Base-by-base conservation (phyloP, 768 basidiomycete species). In the Sistotremastrum niveocremeum region DNA sequence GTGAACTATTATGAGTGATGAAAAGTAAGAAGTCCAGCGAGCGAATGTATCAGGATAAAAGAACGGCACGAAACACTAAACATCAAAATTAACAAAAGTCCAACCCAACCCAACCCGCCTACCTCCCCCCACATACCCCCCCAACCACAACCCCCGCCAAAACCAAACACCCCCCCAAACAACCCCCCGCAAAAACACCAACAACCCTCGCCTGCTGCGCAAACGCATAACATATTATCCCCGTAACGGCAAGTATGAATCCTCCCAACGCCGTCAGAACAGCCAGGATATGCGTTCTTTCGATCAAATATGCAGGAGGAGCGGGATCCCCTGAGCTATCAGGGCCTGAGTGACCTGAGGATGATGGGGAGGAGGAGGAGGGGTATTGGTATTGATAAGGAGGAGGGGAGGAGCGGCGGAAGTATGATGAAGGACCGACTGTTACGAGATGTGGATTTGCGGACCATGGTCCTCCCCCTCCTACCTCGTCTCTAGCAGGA, bases 211-310 rank as follows among this genome's bases (percentile, higher is more conserved):
- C 64, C 46, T 76, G 66, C 28, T 57, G 53, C 7, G 67, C 65
- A 76, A 76, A 79, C 2, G 70, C 63, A 48, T 69, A 75, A 51
- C 68, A 68, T 4, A 75, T 4, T 42, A 76, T 67, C 0, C 77
- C 77, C 7, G 61, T 52, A 29, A 77, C 59, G 2, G 70, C 71
- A 11, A 79, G 61, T 7, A 64, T 51, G 52, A 79, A 79, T 20
- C 77, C 76, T 32, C 64, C 36, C 6, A 63, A 58, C 8, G 76
- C 62, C 5, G 74, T 54, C 47, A 59, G 49, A 44, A 78, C 69
- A 50, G 72, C 76, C 4, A 77, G 57, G 29, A 62, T 49, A 46
- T 78, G 75, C 33, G 65, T 69, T 12, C 70, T 65, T 44, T 65
- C 67, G 34, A 79, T 64, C 29, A 79, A 57, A 49, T 72, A 31